Percentiles rank a stretch among this genome's conserved stretches.
These are phyloP conservation scores for Bombardia bombarda DNA, from an alignment of 495 filamentous ascomycete genomes.

Conservation along the genomic window DNA sequence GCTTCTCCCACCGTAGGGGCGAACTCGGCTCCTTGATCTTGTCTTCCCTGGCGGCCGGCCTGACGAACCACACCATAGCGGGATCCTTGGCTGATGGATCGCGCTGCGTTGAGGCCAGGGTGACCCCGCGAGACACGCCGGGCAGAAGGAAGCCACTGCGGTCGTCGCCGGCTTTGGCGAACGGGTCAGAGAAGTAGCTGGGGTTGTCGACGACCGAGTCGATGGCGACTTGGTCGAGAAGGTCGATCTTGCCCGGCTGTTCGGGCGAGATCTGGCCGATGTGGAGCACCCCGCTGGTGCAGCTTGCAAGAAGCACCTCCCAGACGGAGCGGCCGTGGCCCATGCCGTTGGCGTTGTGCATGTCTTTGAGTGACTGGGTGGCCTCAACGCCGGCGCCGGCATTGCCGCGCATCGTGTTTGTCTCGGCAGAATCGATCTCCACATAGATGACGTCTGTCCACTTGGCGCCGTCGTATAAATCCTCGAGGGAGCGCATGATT, in stretches of 20 bases:
- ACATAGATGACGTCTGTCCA: constrained; percentile 29
- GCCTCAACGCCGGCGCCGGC: constrained; percentile 33
- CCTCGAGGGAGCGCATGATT: constrained; percentile 34
- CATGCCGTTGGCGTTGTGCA: constrained; percentile 51
- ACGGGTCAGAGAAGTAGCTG: constrained; percentile 44
- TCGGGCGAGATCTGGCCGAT: constrained; percentile 23
- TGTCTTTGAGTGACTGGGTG: constrained; percentile 28
- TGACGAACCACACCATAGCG: constrained; percentile 41
- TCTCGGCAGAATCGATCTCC: constrained; percentile 12
- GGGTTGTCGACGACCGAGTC: constrained; percentile 50
- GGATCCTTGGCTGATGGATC: constrained; percentile 35
- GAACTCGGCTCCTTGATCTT: constrained; percentile 1
- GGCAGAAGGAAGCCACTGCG: constrained; percentile 48
- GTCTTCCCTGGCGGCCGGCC: constrained; percentile 10
- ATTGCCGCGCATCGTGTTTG: constrained; percentile 20
- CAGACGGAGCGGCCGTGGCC: constrained; percentile 38
- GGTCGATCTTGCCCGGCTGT: constrained; percentile 29
- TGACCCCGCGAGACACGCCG: constrained; percentile 35
- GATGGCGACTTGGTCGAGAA: constrained; percentile 35
- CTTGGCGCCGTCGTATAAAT: constrained; percentile 23
- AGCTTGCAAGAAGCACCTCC: constrained; percentile 43
- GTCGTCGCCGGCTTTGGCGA: constrained; percentile 41
- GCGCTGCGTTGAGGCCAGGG: constrained; percentile 21
- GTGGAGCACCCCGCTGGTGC: constrained; percentile 22
- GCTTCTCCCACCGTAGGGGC: constrained; percentile 27